Conservation (phyloP, 192 early-diverging fungal species). For the Entrophospora sp. region DNA sequence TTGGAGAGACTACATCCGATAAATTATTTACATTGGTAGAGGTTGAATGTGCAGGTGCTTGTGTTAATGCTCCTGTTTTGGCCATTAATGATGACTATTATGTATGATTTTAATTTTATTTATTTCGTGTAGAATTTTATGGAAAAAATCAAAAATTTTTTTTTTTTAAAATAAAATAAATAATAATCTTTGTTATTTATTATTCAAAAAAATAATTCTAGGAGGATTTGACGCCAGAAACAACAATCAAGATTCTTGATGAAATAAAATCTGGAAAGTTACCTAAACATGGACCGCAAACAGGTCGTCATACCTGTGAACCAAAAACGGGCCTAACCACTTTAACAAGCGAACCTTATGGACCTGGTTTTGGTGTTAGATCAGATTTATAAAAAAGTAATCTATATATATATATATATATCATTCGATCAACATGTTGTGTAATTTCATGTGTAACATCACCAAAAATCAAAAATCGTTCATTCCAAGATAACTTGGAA, state of each 20-base stretch:
- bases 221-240: conserved; percentile 93
- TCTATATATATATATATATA: background rate
- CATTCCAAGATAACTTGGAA: no score
- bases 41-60: conserved; percentile 98
- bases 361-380: conserved; percentile 85
- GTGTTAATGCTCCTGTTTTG: conserved; percentile 94
- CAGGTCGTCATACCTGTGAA: conserved; percentile 84
- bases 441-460: no score
- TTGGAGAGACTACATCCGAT: conserved; percentile 89
- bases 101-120: background rate
- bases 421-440: no score
- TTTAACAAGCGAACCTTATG: conserved; percentile 77
- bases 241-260: conserved; percentile 81
- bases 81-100: conserved; percentile 36
- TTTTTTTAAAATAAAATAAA: no score
- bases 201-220: no score
- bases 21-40: conserved; percentile 97
- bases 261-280: conserved; percentile 73
- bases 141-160: no score
- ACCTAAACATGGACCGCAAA: conserved; percentile 74
- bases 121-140: no score
- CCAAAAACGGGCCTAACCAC: conserved; percentile 73
- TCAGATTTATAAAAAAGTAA: conserved; percentile 51
- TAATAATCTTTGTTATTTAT: background rate
- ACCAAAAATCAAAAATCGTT: no score